Base-by-base conservation (phyloP, 768 basidiomycete species). In the Ramaria rubella region DNA sequence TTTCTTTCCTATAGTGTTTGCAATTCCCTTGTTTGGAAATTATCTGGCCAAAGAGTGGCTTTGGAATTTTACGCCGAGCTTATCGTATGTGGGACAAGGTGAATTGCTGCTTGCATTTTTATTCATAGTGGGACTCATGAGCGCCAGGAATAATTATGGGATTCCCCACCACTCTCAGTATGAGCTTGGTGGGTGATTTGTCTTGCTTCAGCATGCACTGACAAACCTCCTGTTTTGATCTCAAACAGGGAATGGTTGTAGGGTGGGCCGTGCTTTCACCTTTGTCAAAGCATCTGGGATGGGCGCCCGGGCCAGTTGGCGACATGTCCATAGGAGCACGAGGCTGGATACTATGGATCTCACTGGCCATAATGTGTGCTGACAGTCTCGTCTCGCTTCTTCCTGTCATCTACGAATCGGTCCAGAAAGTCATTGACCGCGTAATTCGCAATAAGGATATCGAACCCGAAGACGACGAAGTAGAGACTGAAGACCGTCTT, bases 91-190 rank as follows among this genome's bases (percentile, higher is more conserved):
- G 36, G 94, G 94, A 1, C 92, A 95, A 80, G 94, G 90, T 83
- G 50, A 36, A 70, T 36, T 31, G 21, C 12, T 36, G 34, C 42
- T 53, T 55, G 26, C 38, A 55, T 44, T 55, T 42, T 42, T 42
- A 7, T 17, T 17, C 40, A 42, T n/a, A 12, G n/a, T n/a, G n/a
- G 53, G 23, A 36, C 50, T 52, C 55, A 23, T 52, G n/a, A n/a
- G n/a, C n/a, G n/a, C n/a, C n/a, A 86, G 90, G 93, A 5, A 93
- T 97, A 59, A 97, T 97, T 63, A 98, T 98, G 95, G 95, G 94
- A 4, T 91, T 94, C 64, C 88, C 93, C 0, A 95, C 92, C 0
- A 94, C 94, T 0, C 64, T 94, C 33, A 90, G 88, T 67, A 97
- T 98, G 94, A 94, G 86, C 62, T 69, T 93, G 57, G 90, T 90